These are phyloP conservation scores for Aspergillus viridinutans DNA, from an alignment of 2,329 filamentous ascomycete species.

Conservation along the genomic window DNA sequence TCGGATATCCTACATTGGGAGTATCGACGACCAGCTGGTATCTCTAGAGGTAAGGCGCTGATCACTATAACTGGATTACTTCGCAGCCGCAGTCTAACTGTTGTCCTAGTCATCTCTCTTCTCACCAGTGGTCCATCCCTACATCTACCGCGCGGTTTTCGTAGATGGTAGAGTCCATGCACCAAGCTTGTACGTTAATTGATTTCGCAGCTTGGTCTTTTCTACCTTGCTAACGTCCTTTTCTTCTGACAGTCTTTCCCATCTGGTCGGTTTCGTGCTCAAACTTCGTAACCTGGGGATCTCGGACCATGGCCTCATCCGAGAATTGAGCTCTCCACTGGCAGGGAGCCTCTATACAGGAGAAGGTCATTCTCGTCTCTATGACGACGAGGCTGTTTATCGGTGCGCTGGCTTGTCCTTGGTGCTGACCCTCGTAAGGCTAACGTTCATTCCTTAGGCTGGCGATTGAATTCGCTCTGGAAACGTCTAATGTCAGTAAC, in stretches of 20 bases:
- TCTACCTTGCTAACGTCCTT: slow-evolving; percentile 6
- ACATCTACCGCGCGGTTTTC: slow-evolving; percentile 93
- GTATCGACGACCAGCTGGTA: slow-evolving; percentile 94
- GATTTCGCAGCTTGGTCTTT: not conserved
- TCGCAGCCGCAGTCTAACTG: not conserved
- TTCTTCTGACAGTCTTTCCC: slow-evolving; percentile 58
- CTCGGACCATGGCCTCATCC: slow-evolving; percentile 86
- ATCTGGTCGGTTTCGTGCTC: slow-evolving; percentile 86
- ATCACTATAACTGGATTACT: not conserved
- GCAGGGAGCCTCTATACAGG: slow-evolving; percentile 88
- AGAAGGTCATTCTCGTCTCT: slow-evolving; percentile 88
- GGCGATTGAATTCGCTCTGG: slow-evolving; percentile 67
- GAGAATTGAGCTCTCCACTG: slow-evolving; percentile 81
- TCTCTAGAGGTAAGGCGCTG: slow-evolving; percentile 67
- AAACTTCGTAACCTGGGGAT: slow-evolving; percentile 92
- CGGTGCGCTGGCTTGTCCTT: slow-evolving; percentile 46
- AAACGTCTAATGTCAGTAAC: slow-evolving; percentile 58
- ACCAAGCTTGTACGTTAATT: slow-evolving; percentile 68
- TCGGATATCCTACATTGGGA: slow-evolving; percentile 81
- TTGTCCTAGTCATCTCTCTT: slow-evolving; percentile 69
- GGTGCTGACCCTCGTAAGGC: not conserved
- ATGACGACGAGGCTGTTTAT: slow-evolving; percentile 85
- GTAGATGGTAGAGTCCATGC: slow-evolving; percentile 89
- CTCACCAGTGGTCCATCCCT: slow-evolving; percentile 78
- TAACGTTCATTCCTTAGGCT: slow-evolving; percentile 43